A percentile compares a stretch with the other conserved stretches of the same genome.
Conservation (phyloP, 257 asterid species). For the Penstemon barbatus region DNA sequence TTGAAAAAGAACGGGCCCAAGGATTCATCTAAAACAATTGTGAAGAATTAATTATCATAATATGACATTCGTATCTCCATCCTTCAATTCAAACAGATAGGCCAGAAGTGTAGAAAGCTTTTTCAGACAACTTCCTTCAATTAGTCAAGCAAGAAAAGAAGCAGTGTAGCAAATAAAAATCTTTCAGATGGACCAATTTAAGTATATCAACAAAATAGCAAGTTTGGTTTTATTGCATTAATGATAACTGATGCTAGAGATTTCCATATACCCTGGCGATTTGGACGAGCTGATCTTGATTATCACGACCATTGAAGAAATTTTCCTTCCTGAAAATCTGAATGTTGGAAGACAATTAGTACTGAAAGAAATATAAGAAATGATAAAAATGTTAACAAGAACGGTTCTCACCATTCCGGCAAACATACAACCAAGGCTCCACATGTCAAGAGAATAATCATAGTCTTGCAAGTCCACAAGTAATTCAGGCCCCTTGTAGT, state of each 20-base stretch:
- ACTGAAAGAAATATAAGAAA: constrained; percentile 2
- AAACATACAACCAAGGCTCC: constrained; percentile 70
- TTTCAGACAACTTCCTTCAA: too few relatives aligned
- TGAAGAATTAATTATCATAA: too few relatives aligned
- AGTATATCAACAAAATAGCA: neutral
- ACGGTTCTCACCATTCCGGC: constrained; percentile 55
- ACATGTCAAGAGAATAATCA: constrained; percentile 56
- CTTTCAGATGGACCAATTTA: too few relatives aligned
- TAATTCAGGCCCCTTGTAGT: constrained; percentile 63
- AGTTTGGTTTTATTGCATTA: neutral
- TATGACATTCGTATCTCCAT: too few relatives aligned
- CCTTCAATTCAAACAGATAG: too few relatives aligned
- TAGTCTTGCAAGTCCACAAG: constrained; percentile 67
- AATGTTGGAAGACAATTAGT: constrained; percentile 17
- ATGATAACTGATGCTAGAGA: neutral
- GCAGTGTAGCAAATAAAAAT: too few relatives aligned
- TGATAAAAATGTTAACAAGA: constrained; percentile 2
- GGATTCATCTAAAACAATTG: too few relatives aligned
- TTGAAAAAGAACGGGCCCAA: too few relatives aligned
- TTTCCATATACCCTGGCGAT: constrained; percentile 48
- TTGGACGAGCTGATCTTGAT: constrained; percentile 57
- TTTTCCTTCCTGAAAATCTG: constrained; percentile 63
- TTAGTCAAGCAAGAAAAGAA: too few relatives aligned
- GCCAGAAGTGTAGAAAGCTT: too few relatives aligned
- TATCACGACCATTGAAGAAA: constrained; percentile 59